A percentile compares a stretch with the other conserved stretches of the same genome.
Conservation (phyloP, 768 basidiomycete species). For the Pleurotus pulmonarius region DNA sequence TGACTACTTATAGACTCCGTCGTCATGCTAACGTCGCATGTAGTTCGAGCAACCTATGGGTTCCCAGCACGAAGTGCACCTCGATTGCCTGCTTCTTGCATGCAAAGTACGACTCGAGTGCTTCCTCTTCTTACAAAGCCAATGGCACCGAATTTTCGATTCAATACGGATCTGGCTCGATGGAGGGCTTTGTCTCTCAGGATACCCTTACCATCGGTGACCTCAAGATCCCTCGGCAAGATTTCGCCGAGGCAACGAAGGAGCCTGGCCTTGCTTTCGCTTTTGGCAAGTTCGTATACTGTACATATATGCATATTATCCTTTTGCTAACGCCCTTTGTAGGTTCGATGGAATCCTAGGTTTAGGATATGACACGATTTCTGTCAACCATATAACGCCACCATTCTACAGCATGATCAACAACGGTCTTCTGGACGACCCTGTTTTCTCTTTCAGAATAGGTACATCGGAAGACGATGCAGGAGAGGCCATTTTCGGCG, state of each 20-base stretch:
- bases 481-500: slow-evolving; percentile 90
- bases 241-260: slow-evolving; percentile 94
- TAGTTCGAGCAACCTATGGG: slow-evolving; percentile 92
- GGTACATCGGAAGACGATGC: slow-evolving; percentile 85
- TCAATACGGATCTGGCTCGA: slow-evolving; percentile 92
- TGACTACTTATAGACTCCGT: background rate
- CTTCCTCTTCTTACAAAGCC: slow-evolving; percentile 82
- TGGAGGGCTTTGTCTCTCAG: slow-evolving; percentile 93
- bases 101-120: slow-evolving; percentile 77
- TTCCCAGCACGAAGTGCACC: slow-evolving; percentile 75
- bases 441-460: slow-evolving; percentile 93
- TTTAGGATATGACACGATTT: slow-evolving; percentile 91
- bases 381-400: slow-evolving; percentile 88
- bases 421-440: slow-evolving; percentile 73
- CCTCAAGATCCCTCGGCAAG: slow-evolving; percentile 64
- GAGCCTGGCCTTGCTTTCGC: slow-evolving; percentile 98
- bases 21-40: slow-evolving; percentile 9
- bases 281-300: slow-evolving; percentile 75
- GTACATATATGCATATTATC: background rate
- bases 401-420: slow-evolving; percentile 94
- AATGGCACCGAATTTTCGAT: slow-evolving; percentile 91
- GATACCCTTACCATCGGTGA: slow-evolving; percentile 84
- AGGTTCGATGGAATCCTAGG: slow-evolving; percentile 97
- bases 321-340: background rate
- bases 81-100: slow-evolving; percentile 96